Base-by-base conservation (phyloP, 2,329 filamentous ascomycete genomes). In the Boeremia lycopersici region DNA sequence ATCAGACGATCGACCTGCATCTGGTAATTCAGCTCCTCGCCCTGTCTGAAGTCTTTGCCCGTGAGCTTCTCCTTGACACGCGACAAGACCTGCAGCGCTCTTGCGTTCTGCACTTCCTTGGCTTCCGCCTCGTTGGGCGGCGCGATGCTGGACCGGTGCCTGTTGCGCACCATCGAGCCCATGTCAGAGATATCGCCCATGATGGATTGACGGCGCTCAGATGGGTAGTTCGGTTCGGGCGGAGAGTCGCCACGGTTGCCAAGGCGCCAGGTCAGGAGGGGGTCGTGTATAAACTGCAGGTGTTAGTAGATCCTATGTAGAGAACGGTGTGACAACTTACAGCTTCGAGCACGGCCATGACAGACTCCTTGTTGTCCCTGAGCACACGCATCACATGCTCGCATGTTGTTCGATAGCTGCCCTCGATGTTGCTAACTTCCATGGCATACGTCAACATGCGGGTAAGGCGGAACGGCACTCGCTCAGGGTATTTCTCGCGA, bases 371-470 rank as follows among this genome's bases (percentile, higher is more conserved):
- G 77, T 99, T 99, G 64, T 95, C 92, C 52, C 95, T 84, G 62
- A 99, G 81, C 12, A 99, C 93, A 57, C 95, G 86, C 95, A 99
- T 99, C 45, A 97, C 93, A 67, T 96, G 93, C 77, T 99, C 96
- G 68, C 93, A 99, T 6, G 95, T 98, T 53, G 96, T 98, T 57
- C 96, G 87, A 82, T 96, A 99, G 77, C 91, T 96, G 66, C 95
- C 95, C 76, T 99, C 95, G 63, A 99, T 99, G 72, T 99, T 99
- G 83, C 93, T 97, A 51, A 99, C 95, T 78, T 99, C 95, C 95
- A 99, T 99, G 19, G 96, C 96, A 73, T 97, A 99, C 0, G 96
- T 99, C 77, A 99, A 86, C 95, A 99, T 99, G 64, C 95, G 86
- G 2, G 95, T 99, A 42, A 99, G 82, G 53, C 96, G 89, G 90